phyloP scores from a whole-genome alignment of 257 asterid species.

The Anisodus acutangulus region DNA sequence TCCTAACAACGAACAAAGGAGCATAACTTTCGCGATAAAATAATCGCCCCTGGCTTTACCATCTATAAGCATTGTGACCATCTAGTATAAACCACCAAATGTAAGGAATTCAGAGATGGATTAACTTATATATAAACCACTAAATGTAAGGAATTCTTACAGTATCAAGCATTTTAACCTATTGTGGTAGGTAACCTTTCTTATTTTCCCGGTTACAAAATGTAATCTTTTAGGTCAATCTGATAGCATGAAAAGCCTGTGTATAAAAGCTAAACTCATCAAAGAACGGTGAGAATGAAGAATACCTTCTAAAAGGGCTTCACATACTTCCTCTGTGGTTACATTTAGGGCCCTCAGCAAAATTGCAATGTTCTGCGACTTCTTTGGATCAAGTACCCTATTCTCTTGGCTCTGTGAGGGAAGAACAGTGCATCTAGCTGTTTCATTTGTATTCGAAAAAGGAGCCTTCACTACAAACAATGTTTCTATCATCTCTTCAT shows the following conservation, averaged over 20 bases:
- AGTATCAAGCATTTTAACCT: background rate
- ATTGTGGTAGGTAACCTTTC: background rate
- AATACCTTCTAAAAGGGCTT: conserved; percentile 39
- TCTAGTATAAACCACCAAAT: background rate
- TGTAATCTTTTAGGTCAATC: background rate
- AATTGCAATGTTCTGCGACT: conserved; percentile 43
- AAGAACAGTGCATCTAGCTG: conserved; percentile 22
- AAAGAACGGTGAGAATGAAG: background rate
- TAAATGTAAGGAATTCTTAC: background rate
- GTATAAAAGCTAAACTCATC: background rate
- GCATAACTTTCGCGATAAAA: background rate
- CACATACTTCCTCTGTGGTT: conserved; percentile 43
- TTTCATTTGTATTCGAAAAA: conserved; percentile 14
- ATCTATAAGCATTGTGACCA: background rate
- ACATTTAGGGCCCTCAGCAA: conserved; percentile 40
- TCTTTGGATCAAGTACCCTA: conserved; percentile 43
- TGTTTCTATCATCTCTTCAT: conserved; percentile 44
- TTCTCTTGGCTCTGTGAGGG: conserved; percentile 33
- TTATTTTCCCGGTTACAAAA: background rate
- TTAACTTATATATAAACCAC: background rate
- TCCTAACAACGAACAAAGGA: background rate
- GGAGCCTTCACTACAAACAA: conserved; percentile 37
- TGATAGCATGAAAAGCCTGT: background rate
- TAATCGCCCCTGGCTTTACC: too few relatives aligned
- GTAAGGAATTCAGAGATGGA: background rate